Percentiles rank a stretch among this genome's conserved stretches.
phyloP scores from a whole-genome alignment of 768 basidiomycete genomes.

The Suillus discolor region DNA sequence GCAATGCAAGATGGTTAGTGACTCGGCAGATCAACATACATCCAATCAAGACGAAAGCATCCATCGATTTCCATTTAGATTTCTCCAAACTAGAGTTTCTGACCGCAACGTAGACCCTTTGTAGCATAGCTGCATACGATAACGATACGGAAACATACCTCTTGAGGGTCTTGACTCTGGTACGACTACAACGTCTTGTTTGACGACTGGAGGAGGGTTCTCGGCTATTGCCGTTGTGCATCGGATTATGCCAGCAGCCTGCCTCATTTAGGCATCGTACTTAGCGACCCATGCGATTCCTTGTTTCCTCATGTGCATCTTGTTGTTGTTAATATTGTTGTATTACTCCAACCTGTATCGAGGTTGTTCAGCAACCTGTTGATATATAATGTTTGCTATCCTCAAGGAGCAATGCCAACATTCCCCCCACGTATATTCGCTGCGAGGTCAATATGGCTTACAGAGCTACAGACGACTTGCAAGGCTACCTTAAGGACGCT shows the following conservation, averaged over 20 bases:
- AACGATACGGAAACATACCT: slow-evolving; percentile 28
- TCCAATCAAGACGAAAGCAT: slow-evolving; percentile 18
- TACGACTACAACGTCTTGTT: slow-evolving; percentile 9
- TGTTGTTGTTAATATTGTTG: slow-evolving; percentile 2
- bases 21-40: slow-evolving; percentile 13
- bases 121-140: slow-evolving; percentile 3
- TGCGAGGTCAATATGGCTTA: slow-evolving; percentile 23
- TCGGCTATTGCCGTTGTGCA: slow-evolving; percentile 28
- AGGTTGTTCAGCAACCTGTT: not conserved
- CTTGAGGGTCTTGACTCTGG: slow-evolving; percentile 25
- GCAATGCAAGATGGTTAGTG: slow-evolving; percentile 21
- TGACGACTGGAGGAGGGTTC: slow-evolving; percentile 4
- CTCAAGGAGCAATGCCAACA: not conserved
- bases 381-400: slow-evolving; percentile 2
- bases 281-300: not conserved
- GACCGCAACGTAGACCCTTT: not conserved
- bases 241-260: slow-evolving; percentile 15
- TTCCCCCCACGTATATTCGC: not conserved
- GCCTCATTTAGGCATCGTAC: not conserved
- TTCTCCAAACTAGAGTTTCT: slow-evolving; percentile 2
- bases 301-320: not conserved
- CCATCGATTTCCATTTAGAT: slow-evolving; percentile 8
- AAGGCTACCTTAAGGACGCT: slow-evolving; percentile 36
- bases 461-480: slow-evolving; percentile 36
- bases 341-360: not conserved